A percentile compares a stretch with the other conserved stretches of the same genome.
phyloP scores from a whole-genome alignment of 345 rosid species.

The Aurinia saxatilis region DNA sequence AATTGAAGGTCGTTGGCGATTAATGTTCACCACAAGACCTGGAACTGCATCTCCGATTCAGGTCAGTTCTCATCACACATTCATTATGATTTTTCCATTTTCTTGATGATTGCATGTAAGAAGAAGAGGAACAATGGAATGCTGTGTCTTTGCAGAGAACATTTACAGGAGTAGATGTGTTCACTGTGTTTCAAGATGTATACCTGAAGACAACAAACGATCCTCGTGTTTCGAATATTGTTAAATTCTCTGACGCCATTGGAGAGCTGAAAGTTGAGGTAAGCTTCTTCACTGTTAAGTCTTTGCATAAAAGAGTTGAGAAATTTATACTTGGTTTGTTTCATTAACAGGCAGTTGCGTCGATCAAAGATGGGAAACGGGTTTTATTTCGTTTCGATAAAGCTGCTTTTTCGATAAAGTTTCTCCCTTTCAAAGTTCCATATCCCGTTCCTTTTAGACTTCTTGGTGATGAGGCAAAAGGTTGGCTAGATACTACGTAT shows the following conservation, averaged over 20 bases:
- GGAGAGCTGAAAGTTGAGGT: constrained; percentile 98
- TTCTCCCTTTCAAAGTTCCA: constrained; percentile 89
- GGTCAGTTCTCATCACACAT: constrained; percentile 34
- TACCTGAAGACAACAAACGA: constrained; percentile 59
- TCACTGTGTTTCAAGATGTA: constrained; percentile 88
- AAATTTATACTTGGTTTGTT: not conserved
- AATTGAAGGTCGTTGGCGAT: constrained; percentile 88
- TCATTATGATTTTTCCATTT: not conserved
- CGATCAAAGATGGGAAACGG: constrained; percentile 50
- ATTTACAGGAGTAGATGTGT: constrained; percentile 81
- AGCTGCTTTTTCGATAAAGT: constrained; percentile 72
- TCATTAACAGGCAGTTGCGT: constrained; percentile 66
- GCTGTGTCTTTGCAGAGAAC: constrained; percentile 56
- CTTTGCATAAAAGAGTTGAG: not conserved
- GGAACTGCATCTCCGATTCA: constrained; percentile 97
- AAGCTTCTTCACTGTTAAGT: not conserved
- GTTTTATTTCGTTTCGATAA: constrained; percentile 70
- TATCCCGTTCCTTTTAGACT: constrained; percentile 93
- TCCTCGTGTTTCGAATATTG: constrained; percentile 87
- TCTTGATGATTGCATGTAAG: not conserved
- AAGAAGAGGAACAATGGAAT: not conserved
- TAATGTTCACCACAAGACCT: constrained; percentile 94
- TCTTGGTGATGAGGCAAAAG: constrained; percentile 96
- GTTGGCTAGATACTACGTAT: constrained; percentile 87
- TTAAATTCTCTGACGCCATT: constrained; percentile 66